A percentile compares a stretch with the other conserved stretches of the same genome.
These are phyloP conservation scores for Nectriaceae sp. DNA, from an alignment of 2,329 filamentous ascomycete species.

Conservation along the genomic window DNA sequence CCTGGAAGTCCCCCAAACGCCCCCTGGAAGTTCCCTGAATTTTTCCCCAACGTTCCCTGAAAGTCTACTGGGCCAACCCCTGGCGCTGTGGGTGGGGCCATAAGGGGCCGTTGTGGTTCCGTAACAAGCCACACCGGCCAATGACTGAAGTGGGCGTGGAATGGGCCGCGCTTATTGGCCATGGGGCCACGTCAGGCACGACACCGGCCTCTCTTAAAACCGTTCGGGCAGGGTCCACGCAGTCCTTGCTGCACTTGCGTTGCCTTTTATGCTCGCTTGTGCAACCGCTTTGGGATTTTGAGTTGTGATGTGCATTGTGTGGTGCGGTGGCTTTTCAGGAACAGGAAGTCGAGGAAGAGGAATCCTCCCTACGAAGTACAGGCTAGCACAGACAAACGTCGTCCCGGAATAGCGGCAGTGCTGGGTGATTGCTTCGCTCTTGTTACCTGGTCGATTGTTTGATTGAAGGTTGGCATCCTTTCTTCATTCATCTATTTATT, in stretches of 20 bases:
- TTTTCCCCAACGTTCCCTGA: background rate
- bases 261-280: background rate
- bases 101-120: constrained; percentile 21
- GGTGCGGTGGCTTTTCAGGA: background rate
- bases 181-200: constrained; percentile 21
- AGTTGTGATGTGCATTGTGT: background rate
- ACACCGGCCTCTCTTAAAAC: constrained; percentile 7
- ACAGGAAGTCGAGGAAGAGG: background rate
- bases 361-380: too few species aligned
- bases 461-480: too few species aligned
- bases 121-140: constrained; percentile 27
- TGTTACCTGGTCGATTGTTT: too few species aligned
- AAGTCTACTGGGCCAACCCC: constrained; percentile 7
- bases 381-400: too few species aligned
- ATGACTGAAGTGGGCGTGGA: constrained; percentile 25
- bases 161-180: constrained; percentile 29
- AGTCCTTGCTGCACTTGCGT: background rate
- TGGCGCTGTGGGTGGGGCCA: constrained; percentile 20
- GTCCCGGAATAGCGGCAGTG: too few species aligned
- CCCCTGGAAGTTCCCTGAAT: constrained; percentile 2
- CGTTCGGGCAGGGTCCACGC: background rate
- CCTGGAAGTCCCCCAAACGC: too few species aligned
- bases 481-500: too few species aligned
- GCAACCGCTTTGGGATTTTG: background rate
- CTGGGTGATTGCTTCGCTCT: too few species aligned